These are phyloP conservation scores for Agastache rugosa DNA, from an alignment of 257 asterid species.

Conservation along the genomic window DNA sequence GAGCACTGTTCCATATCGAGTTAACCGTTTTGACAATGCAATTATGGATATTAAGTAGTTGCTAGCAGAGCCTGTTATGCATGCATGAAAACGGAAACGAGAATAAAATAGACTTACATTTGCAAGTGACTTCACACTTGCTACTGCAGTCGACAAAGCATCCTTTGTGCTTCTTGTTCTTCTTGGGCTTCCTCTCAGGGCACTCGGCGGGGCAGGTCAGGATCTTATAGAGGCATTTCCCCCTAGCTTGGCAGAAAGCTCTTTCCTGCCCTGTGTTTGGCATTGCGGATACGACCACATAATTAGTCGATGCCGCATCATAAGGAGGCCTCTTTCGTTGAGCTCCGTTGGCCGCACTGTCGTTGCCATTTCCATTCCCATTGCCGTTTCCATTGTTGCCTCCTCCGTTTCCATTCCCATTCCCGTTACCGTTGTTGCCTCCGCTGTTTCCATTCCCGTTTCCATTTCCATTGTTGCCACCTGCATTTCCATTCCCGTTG, in stretches of 20 bases:
- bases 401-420: neutral
- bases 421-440: neutral
- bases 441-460: constrained; percentile 7
- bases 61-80: neutral
- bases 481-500: neutral
- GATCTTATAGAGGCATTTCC: constrained; percentile 47
- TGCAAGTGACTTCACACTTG: constrained; percentile 71
- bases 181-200: constrained; percentile 60
- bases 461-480: constrained; percentile 16
- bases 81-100: neutral
- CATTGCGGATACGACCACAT: constrained; percentile 36
- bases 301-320: constrained; percentile 55
- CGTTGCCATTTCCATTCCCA: constrained; percentile 16
- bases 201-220: constrained; percentile 68
- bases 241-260: constrained; percentile 50
- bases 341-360: neutral
- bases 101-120: constrained; percentile 44
- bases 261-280: constrained; percentile 55
- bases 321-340: constrained; percentile 21
- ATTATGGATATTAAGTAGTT: neutral
- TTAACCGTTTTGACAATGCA: neutral
- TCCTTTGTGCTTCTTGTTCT: constrained; percentile 64
- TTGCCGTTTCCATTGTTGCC: constrained; percentile 32
- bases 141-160: constrained; percentile 70
- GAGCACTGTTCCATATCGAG: neutral